These are phyloP conservation scores for Peronosclerospora sorghi DNA, from an alignment of 352 stramenopile genomes.

Conservation along the genomic window DNA sequence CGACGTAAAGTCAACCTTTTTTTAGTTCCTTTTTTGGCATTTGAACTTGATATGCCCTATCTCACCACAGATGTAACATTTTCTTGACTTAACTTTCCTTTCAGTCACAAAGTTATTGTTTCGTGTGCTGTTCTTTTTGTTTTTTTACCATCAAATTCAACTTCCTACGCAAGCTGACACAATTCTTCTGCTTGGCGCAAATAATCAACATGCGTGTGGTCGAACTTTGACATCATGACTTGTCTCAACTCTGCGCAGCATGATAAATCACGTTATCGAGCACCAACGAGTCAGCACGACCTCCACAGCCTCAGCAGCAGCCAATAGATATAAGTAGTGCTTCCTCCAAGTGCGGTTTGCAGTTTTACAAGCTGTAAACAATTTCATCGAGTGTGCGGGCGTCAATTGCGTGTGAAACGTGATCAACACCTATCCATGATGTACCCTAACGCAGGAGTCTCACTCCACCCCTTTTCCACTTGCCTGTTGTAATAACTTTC, in stretches of 20 bases:
- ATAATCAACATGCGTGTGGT: neutral
- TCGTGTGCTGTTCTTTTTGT: neutral
- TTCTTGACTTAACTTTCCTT: too few relatives aligned
- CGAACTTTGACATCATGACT: neutral
- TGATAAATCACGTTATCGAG: neutral
- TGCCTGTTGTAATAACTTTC: slow-evolving; percentile 6
- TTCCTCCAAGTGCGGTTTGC: neutral
- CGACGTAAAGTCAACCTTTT: neutral
- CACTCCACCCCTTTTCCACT: neutral
- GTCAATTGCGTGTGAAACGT: neutral
- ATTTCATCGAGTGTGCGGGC: neutral
- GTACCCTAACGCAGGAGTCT: neutral
- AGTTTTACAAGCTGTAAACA: too few relatives aligned
- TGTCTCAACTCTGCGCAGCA: neutral
- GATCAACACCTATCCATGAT: neutral
- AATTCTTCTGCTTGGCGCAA: neutral
- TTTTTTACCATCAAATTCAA: neutral
- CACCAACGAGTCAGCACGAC: neutral
- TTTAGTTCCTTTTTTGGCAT: neutral
- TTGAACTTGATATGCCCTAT: too few relatives aligned
- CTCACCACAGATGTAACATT: too few relatives aligned
- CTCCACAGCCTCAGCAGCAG: neutral
- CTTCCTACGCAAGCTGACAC: neutral
- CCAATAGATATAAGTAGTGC: neutral
- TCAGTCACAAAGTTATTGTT: neutral